Conservation (phyloP, 805 yeast species). For the Cyberlindnera euphorbiae region DNA sequence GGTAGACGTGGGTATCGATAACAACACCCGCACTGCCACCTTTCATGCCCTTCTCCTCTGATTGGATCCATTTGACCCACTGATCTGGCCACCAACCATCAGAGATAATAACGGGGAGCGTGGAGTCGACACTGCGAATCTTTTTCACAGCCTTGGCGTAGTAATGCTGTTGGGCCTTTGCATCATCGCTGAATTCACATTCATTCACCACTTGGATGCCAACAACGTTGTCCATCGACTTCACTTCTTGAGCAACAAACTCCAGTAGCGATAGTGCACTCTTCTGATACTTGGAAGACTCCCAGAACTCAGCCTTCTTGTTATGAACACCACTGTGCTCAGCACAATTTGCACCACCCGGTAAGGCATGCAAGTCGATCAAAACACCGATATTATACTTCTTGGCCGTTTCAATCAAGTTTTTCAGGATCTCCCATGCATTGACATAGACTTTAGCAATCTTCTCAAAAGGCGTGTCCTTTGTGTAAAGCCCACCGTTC, state of each 20-base stretch:
- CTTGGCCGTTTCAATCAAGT: constrained; percentile 55
- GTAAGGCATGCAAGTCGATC: constrained; percentile 84
- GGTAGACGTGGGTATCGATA: constrained; percentile 79
- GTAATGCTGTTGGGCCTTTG: constrained; percentile 49
- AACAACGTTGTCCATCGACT: constrained; percentile 57
- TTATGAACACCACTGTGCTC: constrained; percentile 76
- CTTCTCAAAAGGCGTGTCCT: constrained; percentile 58
- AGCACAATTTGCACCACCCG: constrained; percentile 87
- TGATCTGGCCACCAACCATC: constrained; percentile 93
- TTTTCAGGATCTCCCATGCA: constrained; percentile 66
- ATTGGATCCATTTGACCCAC: constrained; percentile 61
- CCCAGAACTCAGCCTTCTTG: constrained; percentile 64
- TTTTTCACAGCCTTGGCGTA: constrained; percentile 59
- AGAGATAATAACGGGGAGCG: constrained; percentile 72
- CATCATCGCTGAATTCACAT: constrained; percentile 57
- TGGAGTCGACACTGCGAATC: constrained; percentile 50
- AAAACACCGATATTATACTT: constrained; percentile 63
- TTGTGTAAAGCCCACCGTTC: constrained; percentile 53
- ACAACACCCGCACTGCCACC: constrained; percentile 51
- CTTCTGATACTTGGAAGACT: constrained; percentile 33
- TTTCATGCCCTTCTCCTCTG: constrained; percentile 32
- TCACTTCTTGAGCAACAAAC: constrained; percentile 59
- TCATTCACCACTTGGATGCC: constrained; percentile 89
- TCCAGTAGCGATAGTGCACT: constrained; percentile 47
- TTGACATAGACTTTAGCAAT: constrained; percentile 53